Conservation (phyloP, 2,329 filamentous ascomycete genomes). For the Didymella segeticola region DNA sequence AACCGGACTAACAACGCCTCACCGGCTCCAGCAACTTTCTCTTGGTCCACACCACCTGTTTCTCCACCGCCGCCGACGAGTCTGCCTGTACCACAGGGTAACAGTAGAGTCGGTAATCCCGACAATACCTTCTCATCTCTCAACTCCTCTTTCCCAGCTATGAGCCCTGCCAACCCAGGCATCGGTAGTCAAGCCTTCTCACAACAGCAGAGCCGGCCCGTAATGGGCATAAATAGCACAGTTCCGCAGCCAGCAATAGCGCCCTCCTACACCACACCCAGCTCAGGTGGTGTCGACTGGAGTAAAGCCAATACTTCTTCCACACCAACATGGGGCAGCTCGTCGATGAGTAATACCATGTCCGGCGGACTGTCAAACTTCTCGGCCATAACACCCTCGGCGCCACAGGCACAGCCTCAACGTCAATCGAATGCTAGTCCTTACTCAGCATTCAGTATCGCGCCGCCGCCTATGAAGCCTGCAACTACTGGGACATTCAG, state of each 20-base stretch:
- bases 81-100: conserved; percentile 31
- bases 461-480: conserved; percentile 43
- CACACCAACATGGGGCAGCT: conserved; percentile 35
- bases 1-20: conserved; percentile 38
- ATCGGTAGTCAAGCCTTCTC: conserved; percentile 45
- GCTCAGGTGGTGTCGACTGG: conserved; percentile 36
- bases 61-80: conserved; percentile 42
- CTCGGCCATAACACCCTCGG: conserved; percentile 62
- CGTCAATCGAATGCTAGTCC: conserved; percentile 30
- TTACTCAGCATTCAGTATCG: conserved; percentile 47
- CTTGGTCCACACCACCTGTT: conserved; percentile 53
- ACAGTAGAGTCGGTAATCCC: conserved; percentile 59
- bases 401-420: conserved; percentile 22
- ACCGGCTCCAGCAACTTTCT: conserved; percentile 52
- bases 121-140: conserved; percentile 56
- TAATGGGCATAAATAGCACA: conserved; percentile 45
- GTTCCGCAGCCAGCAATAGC: conserved; percentile 31
- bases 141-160: conserved; percentile 46
- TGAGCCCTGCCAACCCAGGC: conserved; percentile 44
- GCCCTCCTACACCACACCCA: conserved; percentile 35
- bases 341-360: conserved; percentile 20
- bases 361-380: conserved; percentile 46
- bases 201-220: conserved; percentile 43
- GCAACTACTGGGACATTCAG: conserved; percentile 26
- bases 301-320: conserved; percentile 33